phyloP scores from a whole-genome alignment of 805 yeast genomes.

The Millerozyma miso region DNA sequence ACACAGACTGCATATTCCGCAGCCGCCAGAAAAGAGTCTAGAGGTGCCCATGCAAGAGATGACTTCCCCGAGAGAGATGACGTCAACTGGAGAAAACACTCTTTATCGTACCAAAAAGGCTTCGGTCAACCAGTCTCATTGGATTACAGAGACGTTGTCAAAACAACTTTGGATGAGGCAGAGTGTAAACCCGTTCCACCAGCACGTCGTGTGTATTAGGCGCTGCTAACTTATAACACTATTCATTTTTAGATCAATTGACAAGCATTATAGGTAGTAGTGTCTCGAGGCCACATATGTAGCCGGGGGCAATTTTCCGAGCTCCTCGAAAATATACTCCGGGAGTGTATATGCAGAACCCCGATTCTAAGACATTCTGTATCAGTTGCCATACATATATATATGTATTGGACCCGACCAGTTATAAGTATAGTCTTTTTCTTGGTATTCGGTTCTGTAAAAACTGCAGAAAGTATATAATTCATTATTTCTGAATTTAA shows the following conservation, averaged over 20 bases:
- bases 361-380: neutral
- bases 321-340: neutral
- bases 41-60: slow-evolving; percentile 99
- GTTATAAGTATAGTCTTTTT: no score
- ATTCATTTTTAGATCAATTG: neutral
- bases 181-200: slow-evolving; percentile 98
- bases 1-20: slow-evolving; percentile 93
- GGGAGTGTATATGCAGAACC: neutral
- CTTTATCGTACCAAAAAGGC: slow-evolving; percentile 82
- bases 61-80: slow-evolving; percentile 96
- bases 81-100: slow-evolving; percentile 95
- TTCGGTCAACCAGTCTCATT: slow-evolving; percentile 69
- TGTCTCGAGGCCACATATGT: no score
- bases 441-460: neutral
- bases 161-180: slow-evolving; percentile 78
- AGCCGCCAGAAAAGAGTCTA: slow-evolving; percentile 91
- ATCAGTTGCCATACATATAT: no score
- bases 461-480: no score
- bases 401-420: no score
- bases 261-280: neutral
- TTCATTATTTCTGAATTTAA: no score
- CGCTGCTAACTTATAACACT: neutral
- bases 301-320: neutral
- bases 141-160: slow-evolving; percentile 82
- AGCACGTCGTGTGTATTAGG: slow-evolving; percentile 86